Conservation (phyloP, 2,329 filamentous ascomycete species). For the Elsinoe ampelina region DNA sequence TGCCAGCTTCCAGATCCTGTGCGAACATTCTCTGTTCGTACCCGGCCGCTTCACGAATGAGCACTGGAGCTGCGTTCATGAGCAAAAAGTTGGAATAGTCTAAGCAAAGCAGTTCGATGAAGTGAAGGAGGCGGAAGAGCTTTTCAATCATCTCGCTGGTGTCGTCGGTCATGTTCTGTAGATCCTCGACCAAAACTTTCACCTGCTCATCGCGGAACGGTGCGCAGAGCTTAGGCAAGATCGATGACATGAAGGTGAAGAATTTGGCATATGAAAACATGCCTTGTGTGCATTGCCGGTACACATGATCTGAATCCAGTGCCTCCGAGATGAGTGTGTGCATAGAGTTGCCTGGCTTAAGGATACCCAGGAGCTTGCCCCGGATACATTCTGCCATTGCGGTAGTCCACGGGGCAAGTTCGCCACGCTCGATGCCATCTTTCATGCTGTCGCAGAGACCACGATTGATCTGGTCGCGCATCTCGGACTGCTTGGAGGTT, state of each 20-base stretch:
- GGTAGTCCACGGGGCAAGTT: conserved; percentile 58
- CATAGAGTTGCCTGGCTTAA: conserved; percentile 63
- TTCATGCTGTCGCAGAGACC: conserved; percentile 54
- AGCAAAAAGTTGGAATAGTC: conserved; percentile 78
- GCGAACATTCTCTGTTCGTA: conserved; percentile 69
- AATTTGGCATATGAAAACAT: conserved; percentile 75
- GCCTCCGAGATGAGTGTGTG: conserved; percentile 66
- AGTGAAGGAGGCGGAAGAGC: conserved; percentile 63
- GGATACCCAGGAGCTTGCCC: conserved; percentile 60
- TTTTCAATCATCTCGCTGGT: conserved; percentile 54
- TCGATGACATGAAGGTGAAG: conserved; percentile 63
- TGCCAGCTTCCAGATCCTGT: conserved; percentile 51
- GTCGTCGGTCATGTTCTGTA: conserved; percentile 31
- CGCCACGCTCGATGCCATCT: conserved; percentile 52
- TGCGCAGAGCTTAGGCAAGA: conserved; percentile 71
- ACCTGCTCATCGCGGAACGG: conserved; percentile 72
- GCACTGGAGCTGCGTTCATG: conserved; percentile 58
- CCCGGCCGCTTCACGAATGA: conserved; percentile 60
- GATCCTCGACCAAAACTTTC: conserved; percentile 56
- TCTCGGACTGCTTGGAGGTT: conserved; percentile 48
- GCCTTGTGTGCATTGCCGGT: conserved; percentile 58
- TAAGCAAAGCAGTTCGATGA: conserved; percentile 67
- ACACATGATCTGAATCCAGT: conserved; percentile 62
- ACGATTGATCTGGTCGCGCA: conserved; percentile 51
- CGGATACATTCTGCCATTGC: conserved; percentile 62